Percentiles rank a stretch among this genome's conserved stretches.
These are phyloP conservation scores for Penicillium nordicum DNA, from an alignment of 2,329 filamentous ascomycete species.

Conservation along the genomic window DNA sequence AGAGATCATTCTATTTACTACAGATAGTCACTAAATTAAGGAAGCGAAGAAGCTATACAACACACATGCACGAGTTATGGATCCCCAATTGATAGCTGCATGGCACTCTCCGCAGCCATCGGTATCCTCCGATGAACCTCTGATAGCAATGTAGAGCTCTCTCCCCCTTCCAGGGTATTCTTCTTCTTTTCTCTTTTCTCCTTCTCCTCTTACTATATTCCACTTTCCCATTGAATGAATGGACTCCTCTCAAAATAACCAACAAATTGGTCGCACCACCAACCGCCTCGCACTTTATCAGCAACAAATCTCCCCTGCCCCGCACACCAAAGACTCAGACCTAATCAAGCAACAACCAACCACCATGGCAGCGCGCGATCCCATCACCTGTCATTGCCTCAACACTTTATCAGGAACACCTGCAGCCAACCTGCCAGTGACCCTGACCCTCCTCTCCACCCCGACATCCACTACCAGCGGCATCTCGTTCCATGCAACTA, in stretches of 20 bases:
- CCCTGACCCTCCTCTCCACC: conserved; percentile 57
- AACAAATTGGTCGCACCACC: conserved; percentile 25
- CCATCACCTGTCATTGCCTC: conserved; percentile 51
- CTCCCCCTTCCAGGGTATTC: background rate
- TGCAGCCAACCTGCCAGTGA: conserved; percentile 47
- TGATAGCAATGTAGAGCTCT: conserved; percentile 15
- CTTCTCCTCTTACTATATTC: conserved; percentile 1
- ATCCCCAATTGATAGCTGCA: conserved; percentile 13
- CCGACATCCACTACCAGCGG: conserved; percentile 27
- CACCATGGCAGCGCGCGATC: conserved; percentile 40
- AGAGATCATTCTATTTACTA: background rate
- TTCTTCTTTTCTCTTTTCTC: background rate
- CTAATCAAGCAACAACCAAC: conserved; percentile 8
- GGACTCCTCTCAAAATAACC: conserved; percentile 14
- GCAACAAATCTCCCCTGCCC: conserved; percentile 27
- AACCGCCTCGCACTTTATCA: conserved; percentile 35
- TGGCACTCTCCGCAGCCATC: conserved; percentile 30
- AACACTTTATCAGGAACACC: conserved; percentile 48
- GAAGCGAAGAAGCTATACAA: background rate
- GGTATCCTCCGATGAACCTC: conserved; percentile 36
- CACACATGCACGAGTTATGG: background rate
- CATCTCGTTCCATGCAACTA: conserved; percentile 38
- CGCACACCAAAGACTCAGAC: conserved; percentile 11
- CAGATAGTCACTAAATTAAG: background rate
- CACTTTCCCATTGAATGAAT: conserved; percentile 23